A percentile compares a stretch with the other conserved stretches of the same genome.
Evolutionary conservation across 176 grass and related monocot genomes (phyloP).

Genomic region (Carex pumila): DNA sequence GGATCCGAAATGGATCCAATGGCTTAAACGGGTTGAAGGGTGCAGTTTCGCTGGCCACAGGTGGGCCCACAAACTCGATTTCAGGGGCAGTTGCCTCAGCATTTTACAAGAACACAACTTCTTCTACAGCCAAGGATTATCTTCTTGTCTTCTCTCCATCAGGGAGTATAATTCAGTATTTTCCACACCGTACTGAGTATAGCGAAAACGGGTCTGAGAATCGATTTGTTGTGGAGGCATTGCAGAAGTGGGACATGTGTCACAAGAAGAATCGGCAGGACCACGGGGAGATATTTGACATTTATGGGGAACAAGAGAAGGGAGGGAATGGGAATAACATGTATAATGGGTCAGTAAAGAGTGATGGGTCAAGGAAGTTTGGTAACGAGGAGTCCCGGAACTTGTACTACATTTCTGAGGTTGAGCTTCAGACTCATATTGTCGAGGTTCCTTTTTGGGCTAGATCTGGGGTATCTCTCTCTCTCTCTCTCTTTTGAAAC

Average conservation of each 20-base stretch:
- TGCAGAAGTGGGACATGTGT: slow-evolving; percentile 98
- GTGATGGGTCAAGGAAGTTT: slow-evolving; percentile 38
- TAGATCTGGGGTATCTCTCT: slow-evolving; percentile 65
- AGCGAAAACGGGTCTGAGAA: slow-evolving; percentile 37
- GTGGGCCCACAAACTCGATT: slow-evolving; percentile 28
- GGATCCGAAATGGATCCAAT: slow-evolving; percentile 83
- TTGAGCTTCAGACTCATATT: slow-evolving; percentile 81
- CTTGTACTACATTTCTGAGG: slow-evolving; percentile 65
- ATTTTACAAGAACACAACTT: slow-evolving; percentile 65
- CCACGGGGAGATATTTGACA: slow-evolving; percentile 47
- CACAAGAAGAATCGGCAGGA: slow-evolving; percentile 75
- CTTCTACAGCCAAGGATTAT: slow-evolving; percentile 41
- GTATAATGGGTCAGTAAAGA: slow-evolving; percentile 44
- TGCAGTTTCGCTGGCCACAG: slow-evolving; percentile 61
- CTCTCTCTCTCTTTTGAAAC: not conserved
- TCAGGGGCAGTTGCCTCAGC: slow-evolving; percentile 41
- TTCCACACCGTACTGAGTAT: slow-evolving; percentile 46
- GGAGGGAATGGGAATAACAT: slow-evolving; percentile 53
- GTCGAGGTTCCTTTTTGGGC: slow-evolving; percentile 56
- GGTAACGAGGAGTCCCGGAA: slow-evolving; percentile 54
- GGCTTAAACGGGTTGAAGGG: slow-evolving; percentile 66
- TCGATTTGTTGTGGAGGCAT: slow-evolving; percentile 67
- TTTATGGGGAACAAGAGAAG: slow-evolving; percentile 61
- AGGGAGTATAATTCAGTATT: slow-evolving; percentile 90
- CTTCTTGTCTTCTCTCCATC: slow-evolving; percentile 82